phyloP scores from a whole-genome alignment of 768 basidiomycete species.

The Tulasnella sp. region DNA sequence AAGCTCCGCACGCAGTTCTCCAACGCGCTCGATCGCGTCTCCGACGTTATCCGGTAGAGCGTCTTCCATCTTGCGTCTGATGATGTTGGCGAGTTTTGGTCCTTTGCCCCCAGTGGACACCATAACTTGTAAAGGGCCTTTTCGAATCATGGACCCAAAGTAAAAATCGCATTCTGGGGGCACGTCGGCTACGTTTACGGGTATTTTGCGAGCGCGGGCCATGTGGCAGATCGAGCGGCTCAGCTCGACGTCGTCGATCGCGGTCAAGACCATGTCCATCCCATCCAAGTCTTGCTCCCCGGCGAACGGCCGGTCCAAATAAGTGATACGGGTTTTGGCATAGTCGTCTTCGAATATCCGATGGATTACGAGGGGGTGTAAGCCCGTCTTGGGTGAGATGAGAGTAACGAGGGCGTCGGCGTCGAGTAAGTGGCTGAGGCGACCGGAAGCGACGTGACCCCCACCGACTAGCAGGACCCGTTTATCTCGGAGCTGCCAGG shows the following conservation, averaged over 20 bases:
- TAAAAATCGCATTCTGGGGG: slow-evolving; percentile 96
- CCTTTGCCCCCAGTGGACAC: slow-evolving; percentile 92
- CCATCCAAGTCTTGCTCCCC: slow-evolving; percentile 57
- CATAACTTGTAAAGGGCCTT: slow-evolving; percentile 90
- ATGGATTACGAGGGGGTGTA: slow-evolving; percentile 38
- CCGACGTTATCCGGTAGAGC: slow-evolving; percentile 67
- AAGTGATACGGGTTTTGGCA: slow-evolving; percentile 55
- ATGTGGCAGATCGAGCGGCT: slow-evolving; percentile 65
- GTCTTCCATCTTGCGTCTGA: slow-evolving; percentile 59
- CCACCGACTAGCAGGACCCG: slow-evolving; percentile 88
- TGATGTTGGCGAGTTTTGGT: slow-evolving; percentile 80
- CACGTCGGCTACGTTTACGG: slow-evolving; percentile 94
- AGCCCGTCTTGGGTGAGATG: slow-evolving; percentile 59
- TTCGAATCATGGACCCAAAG: slow-evolving; percentile 88
- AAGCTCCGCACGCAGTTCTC: slow-evolving; percentile 59
- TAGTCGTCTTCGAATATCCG: slow-evolving; percentile 33
- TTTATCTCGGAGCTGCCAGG: slow-evolving; percentile 84
- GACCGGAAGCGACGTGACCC: slow-evolving; percentile 82
- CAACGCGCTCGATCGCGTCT: slow-evolving; percentile 70
- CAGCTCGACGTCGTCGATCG: slow-evolving; percentile 72
- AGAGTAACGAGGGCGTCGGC: slow-evolving; percentile 74
- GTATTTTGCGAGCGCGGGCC: slow-evolving; percentile 61
- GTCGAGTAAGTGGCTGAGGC: slow-evolving; percentile 75
- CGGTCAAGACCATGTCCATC: slow-evolving; percentile 83
- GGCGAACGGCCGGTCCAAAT: slow-evolving; percentile 61